Evolutionary conservation across 2,329 filamentous ascomycete genomes (phyloP), one percentile per base, ranked within the genome.

Genomic region (Aureobasidium sp.): DNA sequence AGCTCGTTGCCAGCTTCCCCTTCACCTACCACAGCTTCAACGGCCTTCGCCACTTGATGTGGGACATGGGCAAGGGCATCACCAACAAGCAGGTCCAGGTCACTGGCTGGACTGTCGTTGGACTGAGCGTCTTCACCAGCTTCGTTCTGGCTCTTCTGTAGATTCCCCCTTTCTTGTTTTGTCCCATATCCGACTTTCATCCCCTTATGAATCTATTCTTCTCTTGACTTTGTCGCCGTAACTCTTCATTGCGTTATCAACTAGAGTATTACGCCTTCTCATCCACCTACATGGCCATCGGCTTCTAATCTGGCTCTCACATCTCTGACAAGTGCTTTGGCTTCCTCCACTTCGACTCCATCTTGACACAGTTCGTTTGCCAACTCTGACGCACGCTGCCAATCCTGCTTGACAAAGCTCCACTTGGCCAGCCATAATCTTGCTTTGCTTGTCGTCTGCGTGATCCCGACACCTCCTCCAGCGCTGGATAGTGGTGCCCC

Each of bases 291-390:
- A 20, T 60, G 51, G 22, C 62, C 57, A 34, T 67, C 64, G 14
- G 51, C 64, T 55, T 90, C 88, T 74, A 91, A 82, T 67, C 89
- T 83, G 5, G 88, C 88, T 67, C 92, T 83, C 14, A 96, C 87
- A 74, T 97, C 93, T 64, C 91, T 83, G 65, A 96, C 89, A 68
- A 97, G 78, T 3, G 91, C 91, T 77, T 97, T 97, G 31, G 94
- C 94, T 75, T 99, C 94, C 73, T 99, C 94, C 2, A 97, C 91
- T 75, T 97, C 94, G 29, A 95, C 87, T 0, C 94, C 94, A 74
- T 99, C 94, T 75, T 97, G 91, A 72, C 92, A 97, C 49, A 99
- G 79, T 75, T 99, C 94, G 64, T 87, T 91, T 0, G 91, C 92
- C 45, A 97, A 78, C 65, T 90, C 85, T 75, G 89, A 88, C 4